Conservation (phyloP, 2,329 filamentous ascomycete species). For the Beauveria caledonica region DNA sequence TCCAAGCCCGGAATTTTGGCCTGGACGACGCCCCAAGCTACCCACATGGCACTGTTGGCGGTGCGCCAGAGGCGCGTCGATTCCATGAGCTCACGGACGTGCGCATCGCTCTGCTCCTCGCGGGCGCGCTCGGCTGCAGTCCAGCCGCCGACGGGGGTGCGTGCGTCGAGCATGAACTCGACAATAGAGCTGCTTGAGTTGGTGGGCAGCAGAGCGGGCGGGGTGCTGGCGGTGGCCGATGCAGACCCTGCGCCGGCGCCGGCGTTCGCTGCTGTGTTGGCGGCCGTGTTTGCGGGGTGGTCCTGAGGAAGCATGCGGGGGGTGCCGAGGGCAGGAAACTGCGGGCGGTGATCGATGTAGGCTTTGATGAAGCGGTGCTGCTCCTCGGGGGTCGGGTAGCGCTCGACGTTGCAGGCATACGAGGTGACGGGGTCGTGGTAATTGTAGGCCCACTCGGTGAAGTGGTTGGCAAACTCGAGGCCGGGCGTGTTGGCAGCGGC, state of each 20-base stretch:
- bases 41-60: conserved; percentile 84
- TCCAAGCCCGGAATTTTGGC: conserved; percentile 74
- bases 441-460: conserved; percentile 97
- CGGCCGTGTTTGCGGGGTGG: conserved; percentile 25
- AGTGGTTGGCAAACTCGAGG: conserved; percentile 94
- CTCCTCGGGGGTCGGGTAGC: conserved; percentile 72
- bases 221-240: neutral
- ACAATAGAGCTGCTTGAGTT: conserved; percentile 44
- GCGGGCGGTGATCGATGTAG: conserved; percentile 75
- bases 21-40: conserved; percentile 94
- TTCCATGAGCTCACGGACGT: conserved; percentile 62
- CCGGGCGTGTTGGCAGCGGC: conserved; percentile 81
- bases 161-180: conserved; percentile 78
- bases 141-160: conserved; percentile 46
- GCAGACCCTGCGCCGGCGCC: neutral
- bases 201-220: conserved; percentile 28
- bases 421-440: conserved; percentile 68
- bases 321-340: conserved; percentile 49
- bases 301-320: conserved; percentile 39
- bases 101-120: conserved; percentile 57
- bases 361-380: conserved; percentile 78
- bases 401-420: conserved; percentile 57
- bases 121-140: conserved; percentile 45
- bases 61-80: conserved; percentile 81
- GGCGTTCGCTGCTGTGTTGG: conserved; percentile 18